phyloP scores from a whole-genome alignment of 441 rosid genomes.

The Erysimum cheiri region DNA sequence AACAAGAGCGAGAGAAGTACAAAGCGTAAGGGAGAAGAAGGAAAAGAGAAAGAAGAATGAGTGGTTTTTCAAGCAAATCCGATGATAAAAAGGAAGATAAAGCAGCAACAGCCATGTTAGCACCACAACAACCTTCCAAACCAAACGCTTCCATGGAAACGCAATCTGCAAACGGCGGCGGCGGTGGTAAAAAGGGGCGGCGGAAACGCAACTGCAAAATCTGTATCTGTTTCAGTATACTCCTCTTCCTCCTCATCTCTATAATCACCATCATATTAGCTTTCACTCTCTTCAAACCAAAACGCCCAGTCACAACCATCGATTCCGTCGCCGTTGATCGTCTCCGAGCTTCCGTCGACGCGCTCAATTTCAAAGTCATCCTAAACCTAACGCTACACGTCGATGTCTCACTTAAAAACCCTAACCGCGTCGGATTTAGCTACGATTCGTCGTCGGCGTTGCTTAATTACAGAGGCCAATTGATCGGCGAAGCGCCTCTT shows the following conservation, averaged over 20 bases:
- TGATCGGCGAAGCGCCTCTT: conserved; percentile 69
- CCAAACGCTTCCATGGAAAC: conserved; percentile 44
- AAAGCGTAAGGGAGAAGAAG: too few relatives aligned
- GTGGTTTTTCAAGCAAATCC: background rate
- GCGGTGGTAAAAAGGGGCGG: conserved; percentile 24
- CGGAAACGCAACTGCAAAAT: conserved; percentile 52
- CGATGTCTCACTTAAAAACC: conserved; percentile 64
- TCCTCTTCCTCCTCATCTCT: conserved; percentile 43
- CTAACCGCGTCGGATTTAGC: conserved; percentile 71
- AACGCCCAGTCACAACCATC: conserved; percentile 54
- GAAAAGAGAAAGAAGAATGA: background rate
- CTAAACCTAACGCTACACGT: conserved; percentile 64
- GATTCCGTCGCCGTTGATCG: conserved; percentile 50
- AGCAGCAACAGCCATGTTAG: conserved; percentile 32
- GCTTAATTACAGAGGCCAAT: conserved; percentile 62
- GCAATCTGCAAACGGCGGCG: conserved; percentile 32
- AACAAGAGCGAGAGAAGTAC: background rate
- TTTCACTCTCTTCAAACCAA: conserved; percentile 81
- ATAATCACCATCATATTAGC: conserved; percentile 57
- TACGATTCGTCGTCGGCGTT: conserved; percentile 54
- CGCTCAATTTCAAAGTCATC: conserved; percentile 33
- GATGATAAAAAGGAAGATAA: conserved; percentile 32
- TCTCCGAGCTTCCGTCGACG: conserved; percentile 46
- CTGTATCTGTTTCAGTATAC: conserved; percentile 49
- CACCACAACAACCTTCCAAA: background rate